Base-by-base conservation (phyloP, 2,329 filamentous ascomycete genomes). In the Trichoderma hamatum region DNA sequence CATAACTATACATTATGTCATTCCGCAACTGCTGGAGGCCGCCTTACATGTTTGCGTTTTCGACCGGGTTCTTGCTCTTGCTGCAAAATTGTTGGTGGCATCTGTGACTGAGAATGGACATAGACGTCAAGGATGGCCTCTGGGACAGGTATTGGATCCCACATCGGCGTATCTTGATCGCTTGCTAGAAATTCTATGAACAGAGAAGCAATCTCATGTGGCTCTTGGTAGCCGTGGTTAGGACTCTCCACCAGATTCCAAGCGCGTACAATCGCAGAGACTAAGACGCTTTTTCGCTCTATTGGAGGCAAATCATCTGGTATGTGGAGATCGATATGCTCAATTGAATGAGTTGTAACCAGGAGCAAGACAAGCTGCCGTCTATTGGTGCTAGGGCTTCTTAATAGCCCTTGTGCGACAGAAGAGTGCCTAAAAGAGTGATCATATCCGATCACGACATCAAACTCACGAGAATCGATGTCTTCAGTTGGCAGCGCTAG, bases 391-490 rank as follows among this genome's bases (percentile, higher is more conserved):
- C 58, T 63, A 21, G 68, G 60, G 34, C 49, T 54, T 21, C 70
- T 69, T n/a, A 56, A 58, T 28, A 75, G 60, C 30, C 71, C 75
- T 43, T 16, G 73, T 43, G 75, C 70, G 67, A 77, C 52, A 70
- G 75, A 67, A 3, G 80, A 84, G 14, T 76, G 76, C 30, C 79
- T 78, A 55, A 85, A 86, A 1, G 80, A 81, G 72, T 84, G 80
- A 70, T 89, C 86, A 69, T 85, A 89, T 21, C 82, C 84, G 68
- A 89, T 81, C 58, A 88, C 80, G 14, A 84, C 79, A 68, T 88
- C 84, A 51, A 84, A 82, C 28, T 80, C 77, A 32, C 76, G 77
- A 4, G 79, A 76, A 30, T 83, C 76, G 2, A 78, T 74, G 4
- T 79, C 76, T 39, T 82, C 80, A 1, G 75, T 76, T 0, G 84